These are phyloP conservation scores for Hondaea fermentalgiana DNA, from an alignment of 108 stramenopile genomes.

Conservation along the genomic window DNA sequence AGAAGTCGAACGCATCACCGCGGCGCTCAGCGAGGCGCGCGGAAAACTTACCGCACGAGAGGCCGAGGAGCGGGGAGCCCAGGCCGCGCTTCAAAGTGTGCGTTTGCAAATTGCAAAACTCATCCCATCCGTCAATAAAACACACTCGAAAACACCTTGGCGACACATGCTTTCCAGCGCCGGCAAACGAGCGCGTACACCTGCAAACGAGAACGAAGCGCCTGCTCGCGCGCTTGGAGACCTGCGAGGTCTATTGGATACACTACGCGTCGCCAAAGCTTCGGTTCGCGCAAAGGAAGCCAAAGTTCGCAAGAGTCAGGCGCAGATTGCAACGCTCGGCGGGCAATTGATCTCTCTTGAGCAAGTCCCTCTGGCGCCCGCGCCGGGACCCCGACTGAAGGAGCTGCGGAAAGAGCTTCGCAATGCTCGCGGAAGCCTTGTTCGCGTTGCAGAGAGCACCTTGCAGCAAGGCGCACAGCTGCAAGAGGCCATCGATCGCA, in stretches of 20 bases:
- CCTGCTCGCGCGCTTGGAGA: neutral
- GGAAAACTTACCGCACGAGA: neutral
- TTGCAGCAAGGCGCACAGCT: neutral
- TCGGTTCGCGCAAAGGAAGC: neutral
- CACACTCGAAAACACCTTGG: neutral
- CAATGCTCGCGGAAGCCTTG: neutral
- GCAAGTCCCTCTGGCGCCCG: neutral
- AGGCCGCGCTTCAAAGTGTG: neutral
- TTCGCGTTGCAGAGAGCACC: neutral
- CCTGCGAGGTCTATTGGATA: neutral
- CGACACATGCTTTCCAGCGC: neutral
- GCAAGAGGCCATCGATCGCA: neutral
- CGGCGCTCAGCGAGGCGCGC: neutral
- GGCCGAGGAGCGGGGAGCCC: neutral
- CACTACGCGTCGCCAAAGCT: neutral
- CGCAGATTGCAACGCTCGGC: neutral
- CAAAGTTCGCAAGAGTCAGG: neutral
- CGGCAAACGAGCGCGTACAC: too few species aligned
- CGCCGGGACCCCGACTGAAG: neutral
- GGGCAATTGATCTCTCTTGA: neutral
- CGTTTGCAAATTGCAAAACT: neutral
- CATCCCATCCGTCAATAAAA: neutral
- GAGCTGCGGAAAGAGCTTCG: neutral
- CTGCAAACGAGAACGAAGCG: neutral
- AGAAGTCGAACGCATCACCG: neutral